Conservation (phyloP, 768 basidiomycete species). For the Trametes punicea region DNA sequence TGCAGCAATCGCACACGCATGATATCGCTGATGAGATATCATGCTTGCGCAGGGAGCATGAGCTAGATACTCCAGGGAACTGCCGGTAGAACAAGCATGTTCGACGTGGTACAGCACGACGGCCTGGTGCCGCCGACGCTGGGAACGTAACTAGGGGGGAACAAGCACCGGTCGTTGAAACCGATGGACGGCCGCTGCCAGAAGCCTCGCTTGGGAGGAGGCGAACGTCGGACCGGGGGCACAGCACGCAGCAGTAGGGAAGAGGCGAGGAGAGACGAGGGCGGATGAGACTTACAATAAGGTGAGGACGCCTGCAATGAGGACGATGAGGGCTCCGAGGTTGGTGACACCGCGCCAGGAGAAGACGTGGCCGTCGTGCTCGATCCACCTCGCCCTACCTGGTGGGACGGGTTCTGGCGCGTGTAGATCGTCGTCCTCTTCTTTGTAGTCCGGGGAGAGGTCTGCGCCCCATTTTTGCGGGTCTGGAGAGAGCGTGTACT, state of each 20-base stretch:
- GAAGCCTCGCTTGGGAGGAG: neutral
- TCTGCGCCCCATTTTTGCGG: slow-evolving; percentile 35
- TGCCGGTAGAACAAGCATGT: neutral
- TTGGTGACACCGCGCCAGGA: slow-evolving; percentile 40
- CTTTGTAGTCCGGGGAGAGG: slow-evolving; percentile 30
- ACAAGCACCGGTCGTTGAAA: no score
- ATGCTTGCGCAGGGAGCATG: neutral
- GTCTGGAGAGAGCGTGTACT: slow-evolving; percentile 38
- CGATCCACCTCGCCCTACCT: slow-evolving; percentile 28
- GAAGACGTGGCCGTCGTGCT: slow-evolving; percentile 34
- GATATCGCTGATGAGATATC: neutral
- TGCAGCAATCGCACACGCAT: neutral
- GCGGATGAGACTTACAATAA: slow-evolving; percentile 28
- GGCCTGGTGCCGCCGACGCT: neutral
- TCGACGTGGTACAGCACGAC: neutral
- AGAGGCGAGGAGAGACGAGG: neutral
- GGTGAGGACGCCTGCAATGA: slow-evolving; percentile 30
- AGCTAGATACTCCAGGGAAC: neutral
- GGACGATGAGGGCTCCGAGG: slow-evolving; percentile 37
- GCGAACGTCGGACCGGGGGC: neutral
- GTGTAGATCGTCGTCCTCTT: slow-evolving; percentile 39
- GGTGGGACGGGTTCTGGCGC: slow-evolving; percentile 28
- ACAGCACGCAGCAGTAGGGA: neutral
- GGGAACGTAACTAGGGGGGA: no score
- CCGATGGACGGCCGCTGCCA: neutral